Base-by-base conservation (phyloP, 2,329 filamentous ascomycete genomes). In the Akanthomyces uredinophilus region DNA sequence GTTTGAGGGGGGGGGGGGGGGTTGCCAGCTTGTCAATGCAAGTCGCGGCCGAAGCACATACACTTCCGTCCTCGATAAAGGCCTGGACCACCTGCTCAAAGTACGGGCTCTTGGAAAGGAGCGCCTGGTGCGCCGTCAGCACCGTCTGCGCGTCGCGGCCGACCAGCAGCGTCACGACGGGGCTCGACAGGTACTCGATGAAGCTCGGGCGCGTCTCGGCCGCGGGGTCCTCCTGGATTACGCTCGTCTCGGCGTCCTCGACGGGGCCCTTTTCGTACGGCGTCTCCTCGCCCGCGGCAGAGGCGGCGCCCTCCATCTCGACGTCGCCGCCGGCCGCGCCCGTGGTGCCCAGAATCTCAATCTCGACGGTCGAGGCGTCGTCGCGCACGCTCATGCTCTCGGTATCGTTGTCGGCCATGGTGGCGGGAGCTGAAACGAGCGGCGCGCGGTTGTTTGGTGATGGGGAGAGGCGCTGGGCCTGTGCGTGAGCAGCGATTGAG, bases 81-180 rank as follows among this genome's bases (percentile, higher is more conserved):
- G 82, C 75, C 13, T 81, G 79, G 70, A 87, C 86, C 7, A 83
- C 79, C 24, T 86, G 82, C 13, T 80, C 79, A 71, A 97, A 91
- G 74, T 83, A 92, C 0, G 92, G 90, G 49, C 91, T 94, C 72
- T 87, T 83, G 13, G 78, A 71, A 41, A 98, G 81, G 29, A 97
- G 82, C 3, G 81, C 87, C 76, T 96, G 89, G 74, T 97, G 93
- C 7, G 91, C 91, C 27, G 86, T 87, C 63, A 97, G 82, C 37
- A 86, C 79, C 11, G 85, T 86, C 68, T 84, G 80, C 5, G 86
- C 84, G 61, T 81, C 86, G 53, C 76, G 75, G 14, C 89, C 88
- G 22, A 92, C 80, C n/a, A 86, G 70, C 32, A 92, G 75, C 18
- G 86, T 85, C 37, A 92, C 84, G 13, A 91, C 79, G 0, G 90